Evolutionary conservation across 2,329 filamentous ascomycete species (phyloP), one percentile per base, ranked within the genome.

Genomic region (Sporothrix brasiliensis): DNA sequence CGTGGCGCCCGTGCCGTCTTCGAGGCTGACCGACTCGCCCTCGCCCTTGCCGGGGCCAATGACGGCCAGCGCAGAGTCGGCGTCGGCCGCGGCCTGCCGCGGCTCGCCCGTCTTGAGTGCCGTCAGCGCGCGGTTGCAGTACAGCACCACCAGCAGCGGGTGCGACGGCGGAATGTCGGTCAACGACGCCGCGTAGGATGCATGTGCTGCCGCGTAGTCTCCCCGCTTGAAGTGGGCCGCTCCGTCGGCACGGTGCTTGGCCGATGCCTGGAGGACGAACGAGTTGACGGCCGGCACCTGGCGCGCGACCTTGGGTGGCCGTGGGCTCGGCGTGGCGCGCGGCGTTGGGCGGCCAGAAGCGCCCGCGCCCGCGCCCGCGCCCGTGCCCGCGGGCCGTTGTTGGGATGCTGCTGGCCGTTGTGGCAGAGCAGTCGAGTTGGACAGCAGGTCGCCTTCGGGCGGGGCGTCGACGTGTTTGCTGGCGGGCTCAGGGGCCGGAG

Each of bases 161-260:
- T 99, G 95, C 4, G 85, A 86, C 16, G 87, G 80, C 1, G 95
- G 95, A 44, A 99, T 84, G 50, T 88, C 87, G 0, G 86, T 82
- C 2, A 99, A 83, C 1, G 95, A 93, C 41, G 87, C 86, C 0
- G 91, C 89, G 79, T 98, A 99, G 0, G 91, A 90, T 24, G 88
- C 85, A 76, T 97, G 93, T 0, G 95, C 95, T 11, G 91, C 87
- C 21, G 92, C 91, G 79, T 93, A 99, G 79, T 99, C 95, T 47
- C 95, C 95, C 49, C 92, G 89, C 80, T 97, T 98, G 82, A 97
- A 98, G 74, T 96, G 92, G 68, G 91, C 90, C 11, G 93, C 92
- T 21, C 94, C 95, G 73, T 90, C 89, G 63, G 90, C 85, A 16
- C 95, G 91, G 76, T 95, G 88, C 61, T 88, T 86, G n/a, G 91